These are phyloP conservation scores for Beta macrorhiza DNA, from an alignment of 179 eudicot species.

Conservation along the genomic window DNA sequence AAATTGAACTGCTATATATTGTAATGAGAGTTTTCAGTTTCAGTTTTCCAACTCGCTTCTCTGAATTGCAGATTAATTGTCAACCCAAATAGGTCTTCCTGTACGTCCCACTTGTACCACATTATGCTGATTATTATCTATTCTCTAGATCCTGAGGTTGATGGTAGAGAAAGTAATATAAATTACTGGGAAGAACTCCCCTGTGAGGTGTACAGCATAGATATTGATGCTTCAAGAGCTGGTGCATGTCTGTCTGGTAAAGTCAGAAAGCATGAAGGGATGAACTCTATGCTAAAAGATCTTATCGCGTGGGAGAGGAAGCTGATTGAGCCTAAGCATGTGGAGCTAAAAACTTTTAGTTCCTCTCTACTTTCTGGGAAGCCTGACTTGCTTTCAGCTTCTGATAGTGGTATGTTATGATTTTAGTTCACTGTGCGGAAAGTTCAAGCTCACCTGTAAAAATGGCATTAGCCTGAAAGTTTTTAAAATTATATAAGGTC, in stretches of 20 bases:
- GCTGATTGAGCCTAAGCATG: constrained; percentile 55
- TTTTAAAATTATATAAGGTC: background rate
- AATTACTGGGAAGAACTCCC: constrained; percentile 93
- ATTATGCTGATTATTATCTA: constrained; percentile 4
- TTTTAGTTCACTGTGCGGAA: background rate
- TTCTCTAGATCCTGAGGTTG: constrained; percentile 51
- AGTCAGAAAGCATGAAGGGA: constrained; percentile 76
- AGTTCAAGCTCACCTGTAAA: background rate
- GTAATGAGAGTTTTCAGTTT: background rate
- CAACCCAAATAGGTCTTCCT: background rate
- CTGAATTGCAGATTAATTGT: background rate
- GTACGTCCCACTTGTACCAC: background rate
- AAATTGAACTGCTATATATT: background rate
- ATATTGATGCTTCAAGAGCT: constrained; percentile 35
- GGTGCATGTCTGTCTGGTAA: constrained; percentile 51
- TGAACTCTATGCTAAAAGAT: constrained; percentile 45
- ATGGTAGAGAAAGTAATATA: constrained; percentile 35
- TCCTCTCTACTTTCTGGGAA: constrained; percentile 20
- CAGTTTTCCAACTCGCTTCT: background rate
- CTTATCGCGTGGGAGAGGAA: constrained; percentile 78
- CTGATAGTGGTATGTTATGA: constrained; percentile 22
- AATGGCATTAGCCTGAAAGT: background rate
- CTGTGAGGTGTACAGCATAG: constrained; percentile 80
- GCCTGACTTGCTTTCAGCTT: constrained; percentile 28
- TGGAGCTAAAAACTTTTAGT: constrained; percentile 30